These are phyloP conservation scores for Neocatenulostroma microsporum DNA, from an alignment of 2,329 filamentous ascomycete species.

Conservation along the genomic window DNA sequence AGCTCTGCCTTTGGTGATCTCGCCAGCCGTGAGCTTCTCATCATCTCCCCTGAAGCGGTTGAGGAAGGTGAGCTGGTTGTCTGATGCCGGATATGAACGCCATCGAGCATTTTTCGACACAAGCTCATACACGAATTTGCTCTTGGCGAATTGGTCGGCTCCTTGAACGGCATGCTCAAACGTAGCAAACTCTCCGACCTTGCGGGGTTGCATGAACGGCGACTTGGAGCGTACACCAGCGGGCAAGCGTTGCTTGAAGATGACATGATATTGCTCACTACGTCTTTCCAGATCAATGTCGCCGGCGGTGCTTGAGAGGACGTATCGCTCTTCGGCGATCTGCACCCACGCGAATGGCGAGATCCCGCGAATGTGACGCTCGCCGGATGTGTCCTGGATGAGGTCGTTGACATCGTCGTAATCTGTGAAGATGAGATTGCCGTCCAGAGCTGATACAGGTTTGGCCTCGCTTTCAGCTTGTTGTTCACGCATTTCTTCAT, in stretches of 20 bases:
- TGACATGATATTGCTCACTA: slow-evolving; percentile 32
- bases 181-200: slow-evolving; percentile 57
- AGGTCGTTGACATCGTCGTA: slow-evolving; percentile 91
- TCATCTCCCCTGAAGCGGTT: slow-evolving; percentile 55
- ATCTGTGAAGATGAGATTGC: slow-evolving; percentile 70
- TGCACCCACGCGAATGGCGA: slow-evolving; percentile 79
- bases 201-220: slow-evolving; percentile 61
- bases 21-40: slow-evolving; percentile 47
- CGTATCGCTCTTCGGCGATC: slow-evolving; percentile 59
- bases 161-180: slow-evolving; percentile 73
- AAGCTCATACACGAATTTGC: slow-evolving; percentile 43
- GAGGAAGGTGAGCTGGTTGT: slow-evolving; percentile 58
- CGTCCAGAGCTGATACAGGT: slow-evolving; percentile 15
- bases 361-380: slow-evolving; percentile 67
- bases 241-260: slow-evolving; percentile 30
- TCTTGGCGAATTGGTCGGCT: slow-evolving; percentile 56
- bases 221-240: slow-evolving; percentile 27
- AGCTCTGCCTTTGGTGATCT: slow-evolving; percentile 71
- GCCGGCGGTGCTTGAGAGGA: slow-evolving; percentile 56
- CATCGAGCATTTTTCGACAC: slow-evolving; percentile 61
- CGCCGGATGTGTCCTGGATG: slow-evolving; percentile 70
- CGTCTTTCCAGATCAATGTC: slow-evolving; percentile 49
- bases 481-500: slow-evolving; percentile 36
- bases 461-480: slow-evolving; percentile 5
- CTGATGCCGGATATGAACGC: slow-evolving; percentile 58